Conservation (phyloP, 169 alveolate genomes). For the Plasmodium adleri region DNA sequence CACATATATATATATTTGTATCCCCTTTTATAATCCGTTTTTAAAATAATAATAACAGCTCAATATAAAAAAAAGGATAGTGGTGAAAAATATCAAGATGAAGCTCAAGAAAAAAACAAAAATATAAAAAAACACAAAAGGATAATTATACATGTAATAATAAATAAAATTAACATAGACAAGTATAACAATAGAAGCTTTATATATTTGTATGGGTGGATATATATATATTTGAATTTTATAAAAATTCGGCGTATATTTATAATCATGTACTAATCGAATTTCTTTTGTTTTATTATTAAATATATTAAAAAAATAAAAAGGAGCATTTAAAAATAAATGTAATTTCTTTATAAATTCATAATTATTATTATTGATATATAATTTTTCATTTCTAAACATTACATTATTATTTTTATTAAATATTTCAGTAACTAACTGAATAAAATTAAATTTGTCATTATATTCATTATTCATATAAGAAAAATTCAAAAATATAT, state of each 20-base stretch:
- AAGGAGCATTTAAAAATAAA: constrained; percentile 63
- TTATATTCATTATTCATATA: constrained; percentile 55
- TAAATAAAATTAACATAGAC: constrained; percentile 45
- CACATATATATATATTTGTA: too few species aligned
- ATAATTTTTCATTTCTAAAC: constrained; percentile 51
- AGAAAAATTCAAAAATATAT: constrained; percentile 39
- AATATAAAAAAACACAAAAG: constrained; percentile 53
- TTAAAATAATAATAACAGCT: too few species aligned
- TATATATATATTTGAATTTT: constrained; percentile 39
- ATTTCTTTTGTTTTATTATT: constrained; percentile 30
- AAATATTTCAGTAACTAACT: constrained; percentile 39
- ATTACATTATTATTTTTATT: constrained; percentile 7
- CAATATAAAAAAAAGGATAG: constrained; percentile 10
- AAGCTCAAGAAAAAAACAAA: constrained; percentile 41
- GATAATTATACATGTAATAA: constrained; percentile 64
- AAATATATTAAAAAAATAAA: constrained; percentile 48
- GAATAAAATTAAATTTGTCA: constrained; percentile 49
- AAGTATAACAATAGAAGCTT: constrained; percentile 34
- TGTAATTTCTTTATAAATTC: constrained; percentile 54
- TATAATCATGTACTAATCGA: constrained; percentile 21
- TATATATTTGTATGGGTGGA: constrained; percentile 60
- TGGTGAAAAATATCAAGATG: constrained; percentile 40
- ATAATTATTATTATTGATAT: constrained; percentile 51
- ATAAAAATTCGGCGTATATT: constrained; percentile 14
- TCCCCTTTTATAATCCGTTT: too few species aligned